Percentiles rank a stretch among this genome's conserved stretches.
These are phyloP conservation scores for Tetramitus jugosus DNA, from an alignment of 208 protist genomes.

Conservation along the genomic window DNA sequence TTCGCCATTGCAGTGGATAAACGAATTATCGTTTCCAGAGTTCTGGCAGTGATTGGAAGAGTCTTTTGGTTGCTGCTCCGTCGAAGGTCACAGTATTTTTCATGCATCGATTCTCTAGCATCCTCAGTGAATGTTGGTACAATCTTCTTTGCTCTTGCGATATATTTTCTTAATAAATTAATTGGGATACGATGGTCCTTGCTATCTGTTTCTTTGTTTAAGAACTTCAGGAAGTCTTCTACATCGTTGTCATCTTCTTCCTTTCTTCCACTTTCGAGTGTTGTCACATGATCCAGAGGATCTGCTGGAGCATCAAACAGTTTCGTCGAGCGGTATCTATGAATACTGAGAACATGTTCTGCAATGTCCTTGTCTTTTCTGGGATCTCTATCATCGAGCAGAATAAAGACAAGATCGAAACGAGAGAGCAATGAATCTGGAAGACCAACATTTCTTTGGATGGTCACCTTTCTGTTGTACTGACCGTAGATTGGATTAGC, in stretches of 20 bases:
- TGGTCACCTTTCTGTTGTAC: constrained; percentile 79
- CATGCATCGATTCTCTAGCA: constrained; percentile 66
- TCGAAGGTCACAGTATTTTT: constrained; percentile 79
- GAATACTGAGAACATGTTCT: constrained; percentile 88
- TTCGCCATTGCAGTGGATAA: constrained; percentile 87
- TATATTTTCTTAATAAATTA: constrained; percentile 92
- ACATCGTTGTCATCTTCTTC: constrained; percentile 17
- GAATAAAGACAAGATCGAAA: constrained; percentile 99
- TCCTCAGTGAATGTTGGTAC: constrained; percentile 63
- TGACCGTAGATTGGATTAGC: constrained; percentile 98
- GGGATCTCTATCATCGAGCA: constrained; percentile 87
- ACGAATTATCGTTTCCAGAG: constrained; percentile 93
- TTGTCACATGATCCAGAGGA: not conserved
- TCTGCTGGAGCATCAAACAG: no score
- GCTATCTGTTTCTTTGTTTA: constrained; percentile 18
- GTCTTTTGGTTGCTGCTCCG: constrained; percentile 58
- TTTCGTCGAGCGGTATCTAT: constrained; percentile 48
- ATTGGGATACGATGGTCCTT: constrained; percentile 72
- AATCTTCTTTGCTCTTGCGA: constrained; percentile 69
- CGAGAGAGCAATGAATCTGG: constrained; percentile 97
- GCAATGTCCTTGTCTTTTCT: constrained; percentile 81
- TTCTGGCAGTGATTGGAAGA: constrained; percentile 80
- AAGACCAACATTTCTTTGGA: constrained; percentile 90
- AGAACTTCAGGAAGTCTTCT: constrained; percentile 26
- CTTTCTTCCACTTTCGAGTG: not conserved